These are phyloP conservation scores for Pseudisothecium myosuroides DNA, from an alignment of 225 moss, liverwort and hornwort species.

Conservation along the genomic window DNA sequence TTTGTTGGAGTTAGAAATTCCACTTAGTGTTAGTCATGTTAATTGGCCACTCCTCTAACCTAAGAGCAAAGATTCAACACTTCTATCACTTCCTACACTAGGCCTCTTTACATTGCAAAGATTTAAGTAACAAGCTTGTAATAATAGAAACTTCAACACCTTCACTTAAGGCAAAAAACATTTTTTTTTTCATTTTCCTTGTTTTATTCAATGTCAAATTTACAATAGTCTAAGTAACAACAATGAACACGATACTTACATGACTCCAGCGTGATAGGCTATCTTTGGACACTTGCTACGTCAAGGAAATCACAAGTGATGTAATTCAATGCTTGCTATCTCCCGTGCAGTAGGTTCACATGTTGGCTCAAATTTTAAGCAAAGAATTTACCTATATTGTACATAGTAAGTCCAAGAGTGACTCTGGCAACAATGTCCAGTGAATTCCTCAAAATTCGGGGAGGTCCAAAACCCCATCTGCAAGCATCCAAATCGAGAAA, in stretches of 20 bases:
- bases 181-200: background rate
- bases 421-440: conserved; percentile 34
- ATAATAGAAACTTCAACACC: background rate
- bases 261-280: background rate
- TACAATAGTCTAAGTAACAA: background rate
- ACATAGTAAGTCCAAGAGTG: conserved; percentile 36
- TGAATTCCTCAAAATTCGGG: conserved; percentile 13
- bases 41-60: too few relatives aligned
- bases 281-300: background rate
- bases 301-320: background rate
- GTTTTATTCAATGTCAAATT: background rate
- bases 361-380: background rate
- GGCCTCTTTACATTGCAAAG: background rate
- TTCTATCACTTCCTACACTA: too few relatives aligned
- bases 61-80: background rate
- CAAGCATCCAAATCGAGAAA: background rate
- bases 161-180: accelerated
- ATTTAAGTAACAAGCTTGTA: background rate
- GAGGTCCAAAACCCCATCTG: conserved; percentile 28
- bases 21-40: background rate
- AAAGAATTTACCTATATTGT: conserved; percentile 15
- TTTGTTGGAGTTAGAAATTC: background rate
- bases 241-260: background rate
- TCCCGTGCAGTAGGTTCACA: accelerated
- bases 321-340: background rate